phyloP scores from a whole-genome alignment of 768 basidiomycete genomes.

The Leccinum aurantiacum region DNA sequence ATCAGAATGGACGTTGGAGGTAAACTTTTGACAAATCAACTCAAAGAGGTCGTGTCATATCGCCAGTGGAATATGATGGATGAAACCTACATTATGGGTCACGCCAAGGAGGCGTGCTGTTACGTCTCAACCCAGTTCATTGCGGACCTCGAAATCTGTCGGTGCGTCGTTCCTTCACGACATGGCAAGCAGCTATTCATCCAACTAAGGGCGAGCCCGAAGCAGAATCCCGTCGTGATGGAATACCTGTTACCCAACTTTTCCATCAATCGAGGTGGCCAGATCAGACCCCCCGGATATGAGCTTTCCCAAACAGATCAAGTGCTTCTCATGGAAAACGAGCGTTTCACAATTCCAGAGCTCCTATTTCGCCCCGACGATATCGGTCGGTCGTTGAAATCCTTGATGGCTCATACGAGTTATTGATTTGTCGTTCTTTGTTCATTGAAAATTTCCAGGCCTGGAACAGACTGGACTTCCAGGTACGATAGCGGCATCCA shows the following conservation, averaged over 20 bases:
- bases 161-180: conserved; percentile 50
- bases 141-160: conserved; percentile 72
- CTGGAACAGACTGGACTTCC: conserved; percentile 81
- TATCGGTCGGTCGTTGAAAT: conserved; percentile 59
- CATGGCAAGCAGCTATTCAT: conserved; percentile 18
- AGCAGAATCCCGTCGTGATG: conserved; percentile 68
- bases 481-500: conserved; percentile 71
- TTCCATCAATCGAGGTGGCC: conserved; percentile 61
- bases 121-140: conserved; percentile 77
- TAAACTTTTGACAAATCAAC: conserved; percentile 91
- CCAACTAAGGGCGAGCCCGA: conserved; percentile 48
- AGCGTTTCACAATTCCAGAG: conserved; percentile 92
- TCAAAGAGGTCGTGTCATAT: conserved; percentile 91
- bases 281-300: conserved; percentile 54
- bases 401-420: conserved; percentile 6
- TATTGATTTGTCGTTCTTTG: conserved; percentile 8
- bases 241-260: conserved; percentile 93
- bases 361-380: conserved; percentile 87
- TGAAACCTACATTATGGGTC: conserved; percentile 90
- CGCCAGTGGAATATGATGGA: conserved; percentile 99
- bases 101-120: conserved; percentile 88
- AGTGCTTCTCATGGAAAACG: conserved; percentile 85
- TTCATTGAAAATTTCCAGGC: conserved; percentile 42
- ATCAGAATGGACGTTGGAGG: conserved; percentile 91
- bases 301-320: conserved; percentile 56